Percentiles rank a stretch among this genome's conserved stretches.
phyloP scores from a whole-genome alignment of 768 basidiomycete species.

The Cyclocybe aegerita region DNA sequence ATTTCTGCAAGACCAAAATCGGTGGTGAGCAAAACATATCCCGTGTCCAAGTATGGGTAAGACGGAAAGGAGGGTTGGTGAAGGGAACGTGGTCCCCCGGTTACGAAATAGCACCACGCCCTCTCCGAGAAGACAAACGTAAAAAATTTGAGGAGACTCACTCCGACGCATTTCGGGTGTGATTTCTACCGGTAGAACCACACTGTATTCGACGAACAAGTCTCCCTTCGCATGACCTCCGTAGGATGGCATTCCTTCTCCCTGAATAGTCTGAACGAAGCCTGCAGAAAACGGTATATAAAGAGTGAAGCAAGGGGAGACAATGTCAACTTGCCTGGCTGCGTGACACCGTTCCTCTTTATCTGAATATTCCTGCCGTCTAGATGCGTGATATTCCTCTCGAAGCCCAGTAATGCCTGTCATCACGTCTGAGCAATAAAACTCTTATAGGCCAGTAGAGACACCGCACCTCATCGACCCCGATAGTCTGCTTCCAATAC shows the following conservation, averaged over 20 bases:
- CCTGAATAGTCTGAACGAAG: conserved; percentile 81
- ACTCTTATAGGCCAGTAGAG: not conserved
- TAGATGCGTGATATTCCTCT: conserved; percentile 86
- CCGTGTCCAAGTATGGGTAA: not conserved
- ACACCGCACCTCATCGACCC: conserved; percentile 77
- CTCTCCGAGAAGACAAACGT: not conserved
- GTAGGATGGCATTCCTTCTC: conserved; percentile 86
- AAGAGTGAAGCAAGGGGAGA: not conserved
- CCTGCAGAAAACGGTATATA: conserved; percentile 40
- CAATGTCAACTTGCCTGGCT: conserved; percentile 63
- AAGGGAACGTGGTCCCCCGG: not conserved
- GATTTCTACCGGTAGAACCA: conserved; percentile 81
- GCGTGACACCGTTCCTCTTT: conserved; percentile 78
- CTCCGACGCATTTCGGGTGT: conserved; percentile 68
- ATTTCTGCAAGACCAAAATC: conserved; percentile 42
- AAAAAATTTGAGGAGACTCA: conserved; percentile 41
- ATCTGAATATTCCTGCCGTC: conserved; percentile 82
- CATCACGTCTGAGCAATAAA: not conserved
- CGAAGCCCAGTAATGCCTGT: conserved; percentile 96
- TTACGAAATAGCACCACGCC: not conserved
- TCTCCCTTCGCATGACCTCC: conserved; percentile 65
- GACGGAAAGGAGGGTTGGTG: not conserved
- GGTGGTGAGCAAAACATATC: conserved; percentile 3
- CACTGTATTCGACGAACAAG: conserved; percentile 90
- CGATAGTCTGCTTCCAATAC: conserved; percentile 91